These are phyloP conservation scores for Yarrowia divulgata DNA, from an alignment of 805 yeast genomes.

Conservation along the genomic window DNA sequence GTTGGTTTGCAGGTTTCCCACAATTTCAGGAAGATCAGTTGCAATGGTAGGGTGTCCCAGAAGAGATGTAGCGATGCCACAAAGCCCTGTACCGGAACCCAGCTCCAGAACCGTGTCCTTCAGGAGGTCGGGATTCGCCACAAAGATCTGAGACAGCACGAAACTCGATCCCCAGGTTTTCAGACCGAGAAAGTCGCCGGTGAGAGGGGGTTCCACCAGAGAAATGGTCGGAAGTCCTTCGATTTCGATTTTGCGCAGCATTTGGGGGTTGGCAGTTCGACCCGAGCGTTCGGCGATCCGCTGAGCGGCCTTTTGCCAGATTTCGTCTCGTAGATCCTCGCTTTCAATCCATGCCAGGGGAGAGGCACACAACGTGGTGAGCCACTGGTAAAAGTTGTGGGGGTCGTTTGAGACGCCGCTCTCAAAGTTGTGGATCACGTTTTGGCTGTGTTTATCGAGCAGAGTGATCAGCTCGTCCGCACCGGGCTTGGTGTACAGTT, in stretches of 20 bases:
- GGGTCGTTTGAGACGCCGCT: slow-evolving; percentile 27
- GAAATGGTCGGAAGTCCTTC: slow-evolving; percentile 49
- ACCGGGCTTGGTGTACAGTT: slow-evolving; percentile 23
- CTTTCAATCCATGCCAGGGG: slow-evolving; percentile 57
- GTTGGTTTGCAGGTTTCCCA: slow-evolving; percentile 70
- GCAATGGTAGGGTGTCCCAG: slow-evolving; percentile 58
- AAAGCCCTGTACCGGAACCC: slow-evolving; percentile 96
- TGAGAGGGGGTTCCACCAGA: slow-evolving; percentile 82
- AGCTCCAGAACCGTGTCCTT: slow-evolving; percentile 59
- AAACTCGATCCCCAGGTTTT: slow-evolving; percentile 97
- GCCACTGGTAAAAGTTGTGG: slow-evolving; percentile 47
- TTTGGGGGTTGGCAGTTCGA: slow-evolving; percentile 78
- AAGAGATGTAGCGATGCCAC: slow-evolving; percentile 72
- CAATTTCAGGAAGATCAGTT: slow-evolving; percentile 83
- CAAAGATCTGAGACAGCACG: slow-evolving; percentile 65
- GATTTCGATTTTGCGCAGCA: slow-evolving; percentile 65
- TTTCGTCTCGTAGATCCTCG: slow-evolving; percentile 48
- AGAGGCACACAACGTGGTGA: slow-evolving; percentile 47
- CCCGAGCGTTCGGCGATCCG: slow-evolving; percentile 85
- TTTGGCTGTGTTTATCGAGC: slow-evolving; percentile 24
- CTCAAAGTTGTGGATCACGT: slow-evolving; percentile 28
- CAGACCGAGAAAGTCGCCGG: slow-evolving; percentile 85
- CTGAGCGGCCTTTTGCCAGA: slow-evolving; percentile 64
- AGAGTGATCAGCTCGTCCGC: slow-evolving; percentile 10
- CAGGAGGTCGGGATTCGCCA: slow-evolving; percentile 40